phyloP scores from a whole-genome alignment of 2,329 filamentous ascomycete genomes.

The Nemania sp. region DNA sequence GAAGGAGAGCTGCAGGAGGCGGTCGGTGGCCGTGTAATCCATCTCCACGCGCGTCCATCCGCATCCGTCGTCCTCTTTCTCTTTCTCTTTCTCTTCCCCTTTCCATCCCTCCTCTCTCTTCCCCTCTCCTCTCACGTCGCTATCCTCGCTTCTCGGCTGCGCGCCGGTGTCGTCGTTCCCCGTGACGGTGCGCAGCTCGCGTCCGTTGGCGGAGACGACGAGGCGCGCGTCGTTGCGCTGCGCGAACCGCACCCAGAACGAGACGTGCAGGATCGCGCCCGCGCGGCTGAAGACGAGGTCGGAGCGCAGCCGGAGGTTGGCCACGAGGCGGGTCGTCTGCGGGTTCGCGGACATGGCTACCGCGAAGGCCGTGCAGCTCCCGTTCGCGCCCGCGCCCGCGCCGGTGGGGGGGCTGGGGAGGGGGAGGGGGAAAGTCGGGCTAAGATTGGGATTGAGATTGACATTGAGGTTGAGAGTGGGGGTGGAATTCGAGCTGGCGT shows the following conservation, averaged over 20 bases:
- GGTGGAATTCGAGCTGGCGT: no score
- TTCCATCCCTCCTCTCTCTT: background rate
- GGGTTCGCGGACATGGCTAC: slow-evolving; percentile 33
- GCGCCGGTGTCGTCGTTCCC: slow-evolving; percentile 17
- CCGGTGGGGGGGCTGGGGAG: background rate
- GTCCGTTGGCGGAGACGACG: slow-evolving; percentile 45
- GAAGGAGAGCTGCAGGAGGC: slow-evolving; percentile 33
- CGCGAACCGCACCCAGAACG: slow-evolving; percentile 33
- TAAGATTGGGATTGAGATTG: no score
- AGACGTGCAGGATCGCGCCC: slow-evolving; percentile 22
- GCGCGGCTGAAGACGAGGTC: slow-evolving; percentile 28
- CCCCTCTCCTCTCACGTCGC: background rate
- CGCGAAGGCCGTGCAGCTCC: slow-evolving; percentile 32
- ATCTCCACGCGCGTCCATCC: slow-evolving; percentile 48
- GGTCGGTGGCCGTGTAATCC: slow-evolving; percentile 48
- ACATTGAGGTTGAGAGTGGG: no score
- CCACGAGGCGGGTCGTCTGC: slow-evolving; percentile 30
- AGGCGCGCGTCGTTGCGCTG: slow-evolving; percentile 43
- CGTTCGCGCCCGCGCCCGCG: slow-evolving; percentile 26
- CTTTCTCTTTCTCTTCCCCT: background rate
- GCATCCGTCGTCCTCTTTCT: background rate
- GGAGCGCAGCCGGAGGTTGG: slow-evolving; percentile 32
- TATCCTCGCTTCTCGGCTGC: no score
- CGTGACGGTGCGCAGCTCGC: slow-evolving; percentile 19
- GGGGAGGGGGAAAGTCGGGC: no score